Evolutionary conservation across 768 basidiomycete species (phyloP).

Genomic region (Multifurca ochricompacta): DNA sequence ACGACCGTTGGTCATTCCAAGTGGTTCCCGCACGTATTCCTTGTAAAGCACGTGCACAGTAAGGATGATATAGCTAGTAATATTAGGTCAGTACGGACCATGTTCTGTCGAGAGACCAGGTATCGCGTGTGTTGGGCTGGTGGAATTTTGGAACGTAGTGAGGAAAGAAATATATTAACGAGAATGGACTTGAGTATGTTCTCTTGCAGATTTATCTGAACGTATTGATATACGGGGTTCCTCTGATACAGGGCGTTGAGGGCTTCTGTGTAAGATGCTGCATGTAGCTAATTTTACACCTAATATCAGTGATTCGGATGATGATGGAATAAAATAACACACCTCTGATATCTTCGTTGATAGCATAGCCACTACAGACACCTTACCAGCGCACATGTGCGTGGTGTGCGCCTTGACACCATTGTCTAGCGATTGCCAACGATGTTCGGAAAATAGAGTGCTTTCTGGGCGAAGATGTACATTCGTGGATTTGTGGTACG

Average conservation of each 20-base stretch:
- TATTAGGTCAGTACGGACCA: slow-evolving; percentile 39
- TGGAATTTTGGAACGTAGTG: slow-evolving; percentile 62
- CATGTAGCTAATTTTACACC: slow-evolving; percentile 54
- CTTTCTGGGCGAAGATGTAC: slow-evolving; percentile 47
- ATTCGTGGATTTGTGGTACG: not conserved
- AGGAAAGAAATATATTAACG: slow-evolving; percentile 74
- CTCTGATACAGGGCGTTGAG: slow-evolving; percentile 45
- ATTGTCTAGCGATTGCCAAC: slow-evolving; percentile 59
- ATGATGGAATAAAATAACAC: slow-evolving; percentile 14
- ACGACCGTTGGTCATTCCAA: slow-evolving; percentile 84
- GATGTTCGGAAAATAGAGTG: slow-evolving; percentile 87
- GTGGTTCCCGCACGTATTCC: slow-evolving; percentile 65
- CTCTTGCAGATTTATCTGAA: slow-evolving; percentile 91
- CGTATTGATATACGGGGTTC: slow-evolving; percentile 58
- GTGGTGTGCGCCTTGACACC: slow-evolving; percentile 63
- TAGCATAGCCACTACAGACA: slow-evolving; percentile 78
- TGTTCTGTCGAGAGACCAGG: slow-evolving; percentile 72
- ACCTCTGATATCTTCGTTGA: slow-evolving; percentile 87
- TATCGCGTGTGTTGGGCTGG: slow-evolving; percentile 59
- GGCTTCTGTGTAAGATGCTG: slow-evolving; percentile 56
- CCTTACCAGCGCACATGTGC: slow-evolving; percentile 61
- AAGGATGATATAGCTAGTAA: not conserved
- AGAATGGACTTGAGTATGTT: slow-evolving; percentile 89
- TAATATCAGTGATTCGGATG: not conserved
- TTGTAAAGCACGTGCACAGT: not conserved